Evolutionary conservation across 2,329 filamentous ascomycete species (phyloP).

Genomic region (Plenodomus tracheiphilus): DNA sequence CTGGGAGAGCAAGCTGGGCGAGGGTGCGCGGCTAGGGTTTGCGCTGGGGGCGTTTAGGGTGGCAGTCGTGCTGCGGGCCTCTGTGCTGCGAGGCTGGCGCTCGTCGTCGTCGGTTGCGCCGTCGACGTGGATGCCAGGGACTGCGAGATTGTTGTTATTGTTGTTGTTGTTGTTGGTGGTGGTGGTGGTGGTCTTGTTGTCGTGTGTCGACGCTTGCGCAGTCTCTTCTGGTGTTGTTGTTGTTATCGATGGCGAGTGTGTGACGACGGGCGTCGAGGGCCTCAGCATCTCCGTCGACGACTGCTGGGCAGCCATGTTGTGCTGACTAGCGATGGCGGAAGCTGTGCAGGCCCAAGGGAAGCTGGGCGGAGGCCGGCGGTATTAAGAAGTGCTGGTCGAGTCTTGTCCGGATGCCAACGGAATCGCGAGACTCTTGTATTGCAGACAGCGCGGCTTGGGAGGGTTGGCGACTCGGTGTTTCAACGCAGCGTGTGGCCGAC

Average conservation of each 20-base stretch:
- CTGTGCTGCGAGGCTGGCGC: constrained; percentile 13
- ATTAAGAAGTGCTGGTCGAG: constrained; percentile 13
- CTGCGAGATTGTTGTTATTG: constrained; percentile 12
- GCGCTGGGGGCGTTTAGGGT: constrained; percentile 19
- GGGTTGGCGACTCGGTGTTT: not conserved
- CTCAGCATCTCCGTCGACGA: constrained; percentile 37
- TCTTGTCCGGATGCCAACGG: constrained; percentile 33
- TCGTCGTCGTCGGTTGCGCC: constrained; percentile 19
- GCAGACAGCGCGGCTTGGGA: constrained; percentile 3
- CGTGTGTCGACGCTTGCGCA: not conserved
- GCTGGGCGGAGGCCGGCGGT: constrained; percentile 12
- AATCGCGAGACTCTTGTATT: constrained; percentile 19
- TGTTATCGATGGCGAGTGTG: constrained; percentile 9
- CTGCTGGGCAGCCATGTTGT: constrained; percentile 31
- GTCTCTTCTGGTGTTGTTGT: constrained; percentile 7
- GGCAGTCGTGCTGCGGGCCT: constrained; percentile 6
- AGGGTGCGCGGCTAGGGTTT: constrained; percentile 30
- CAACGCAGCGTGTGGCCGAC: constrained; percentile 18
- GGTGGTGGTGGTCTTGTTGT: too few relatives aligned
- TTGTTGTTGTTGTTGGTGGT: not conserved
- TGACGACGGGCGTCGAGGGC: constrained; percentile 16
- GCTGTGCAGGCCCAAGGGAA: not conserved
- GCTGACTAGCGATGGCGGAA: not conserved
- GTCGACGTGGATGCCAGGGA: constrained; percentile 25
- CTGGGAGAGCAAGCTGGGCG: constrained; percentile 36